Evolutionary conservation across 106 monocot genomes (phyloP).

Genomic region (Allium sativum): DNA sequence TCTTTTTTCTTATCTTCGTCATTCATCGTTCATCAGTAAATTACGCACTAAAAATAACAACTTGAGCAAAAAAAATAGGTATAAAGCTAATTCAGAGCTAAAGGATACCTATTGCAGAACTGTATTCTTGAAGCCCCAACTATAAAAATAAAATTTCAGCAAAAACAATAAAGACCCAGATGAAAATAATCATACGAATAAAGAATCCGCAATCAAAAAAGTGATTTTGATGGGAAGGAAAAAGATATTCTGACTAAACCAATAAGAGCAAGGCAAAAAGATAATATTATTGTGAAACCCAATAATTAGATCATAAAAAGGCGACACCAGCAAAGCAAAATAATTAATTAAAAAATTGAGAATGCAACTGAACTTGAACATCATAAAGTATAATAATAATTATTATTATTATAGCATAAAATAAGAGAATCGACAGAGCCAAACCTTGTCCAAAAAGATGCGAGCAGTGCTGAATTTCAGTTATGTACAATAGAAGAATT

Average conservation of each 20-base stretch:
- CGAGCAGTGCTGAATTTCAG: too few species aligned
- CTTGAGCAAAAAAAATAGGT: neutral
- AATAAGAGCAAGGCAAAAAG: neutral
- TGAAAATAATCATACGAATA: neutral
- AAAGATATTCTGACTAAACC: neutral
- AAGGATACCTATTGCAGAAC: neutral
- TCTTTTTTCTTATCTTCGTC: too few species aligned
- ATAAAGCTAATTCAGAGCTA: neutral
- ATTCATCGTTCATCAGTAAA: neutral
- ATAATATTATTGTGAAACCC: neutral
- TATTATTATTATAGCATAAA: too few species aligned
- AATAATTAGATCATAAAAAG: neutral
- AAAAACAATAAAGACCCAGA: neutral
- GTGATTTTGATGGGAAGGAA: neutral
- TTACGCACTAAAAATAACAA: neutral
- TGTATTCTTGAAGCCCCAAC: neutral
- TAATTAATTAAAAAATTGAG: neutral
- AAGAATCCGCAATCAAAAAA: neutral
- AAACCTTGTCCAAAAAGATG: too few species aligned
- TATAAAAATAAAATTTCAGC: neutral
- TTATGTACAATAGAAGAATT: too few species aligned
- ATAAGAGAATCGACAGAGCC: too few species aligned
- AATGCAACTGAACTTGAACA: neutral
- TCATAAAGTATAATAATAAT: neutral
- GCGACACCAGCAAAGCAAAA: constrained; percentile 1